These are phyloP conservation scores for Metarhizium robertsii DNA, from an alignment of 2,329 filamentous ascomycete species.

Conservation along the genomic window DNA sequence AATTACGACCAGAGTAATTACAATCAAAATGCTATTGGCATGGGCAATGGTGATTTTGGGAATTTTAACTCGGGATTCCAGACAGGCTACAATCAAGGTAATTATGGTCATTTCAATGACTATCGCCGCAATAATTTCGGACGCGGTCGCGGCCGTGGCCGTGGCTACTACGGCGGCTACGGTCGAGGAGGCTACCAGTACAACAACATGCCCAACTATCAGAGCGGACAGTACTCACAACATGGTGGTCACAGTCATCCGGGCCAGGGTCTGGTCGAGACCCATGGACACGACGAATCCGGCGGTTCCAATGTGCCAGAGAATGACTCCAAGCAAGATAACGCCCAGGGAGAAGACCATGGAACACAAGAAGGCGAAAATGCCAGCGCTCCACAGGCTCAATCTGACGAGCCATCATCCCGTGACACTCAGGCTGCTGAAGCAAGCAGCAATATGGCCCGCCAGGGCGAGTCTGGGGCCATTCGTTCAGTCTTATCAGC, in stretches of 20 bases:
- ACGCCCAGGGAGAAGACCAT: conserved; percentile 5
- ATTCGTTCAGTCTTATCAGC: conserved; percentile 24
- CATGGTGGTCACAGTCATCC: conserved; percentile 9
- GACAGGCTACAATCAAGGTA: conserved; percentile 75
- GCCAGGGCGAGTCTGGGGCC: conserved; percentile 12
- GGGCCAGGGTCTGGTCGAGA: conserved; percentile 13
- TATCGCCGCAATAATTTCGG: conserved; percentile 62
- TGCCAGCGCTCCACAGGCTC: conserved; percentile 11
- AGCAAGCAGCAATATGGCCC: conserved; percentile 11
- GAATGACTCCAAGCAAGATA: conserved; percentile 13
- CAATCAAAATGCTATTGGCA: conserved; percentile 77
- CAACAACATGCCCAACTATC: conserved; percentile 27
- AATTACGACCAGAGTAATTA: conserved; percentile 83
- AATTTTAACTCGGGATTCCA: conserved; percentile 68
- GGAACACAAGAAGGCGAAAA: conserved; percentile 8
- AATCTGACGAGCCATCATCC: conserved; percentile 13
- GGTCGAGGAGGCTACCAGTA: conserved; percentile 42
- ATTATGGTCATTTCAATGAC: conserved; percentile 77
- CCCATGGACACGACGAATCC: background rate
- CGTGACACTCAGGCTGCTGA: conserved; percentile 23
- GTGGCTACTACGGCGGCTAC: conserved; percentile 48
- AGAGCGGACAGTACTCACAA: conserved; percentile 22
- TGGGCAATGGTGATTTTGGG: conserved; percentile 73
- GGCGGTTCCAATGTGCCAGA: conserved; percentile 3
- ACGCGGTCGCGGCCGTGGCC: conserved; percentile 55